Evolutionary conservation across 352 stramenopile species (phyloP), one percentile per base, ranked within the genome.

Genomic region (Phytophthora nicotianae): DNA sequence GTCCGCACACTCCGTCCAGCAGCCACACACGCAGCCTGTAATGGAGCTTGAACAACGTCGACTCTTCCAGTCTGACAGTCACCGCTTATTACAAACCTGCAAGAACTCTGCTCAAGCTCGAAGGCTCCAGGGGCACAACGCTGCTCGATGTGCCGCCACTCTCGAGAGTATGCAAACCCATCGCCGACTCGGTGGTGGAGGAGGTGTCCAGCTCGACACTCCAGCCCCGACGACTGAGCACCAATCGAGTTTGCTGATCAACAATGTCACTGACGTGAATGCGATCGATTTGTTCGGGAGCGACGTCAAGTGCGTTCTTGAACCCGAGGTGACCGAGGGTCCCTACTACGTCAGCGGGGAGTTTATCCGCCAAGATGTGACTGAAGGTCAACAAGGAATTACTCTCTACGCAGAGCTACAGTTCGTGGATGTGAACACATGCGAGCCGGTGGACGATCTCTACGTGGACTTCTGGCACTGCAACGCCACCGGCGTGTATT

Each of bases 381-480:
- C 35, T 3, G 57, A 71, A 24, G 26, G 14, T 23, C 63, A 71
- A 59, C 11, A 27, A 38, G 63, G 63, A 9, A 20, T 71, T 27
- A 60, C 14, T 7, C 58, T 71, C n/a, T 71, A 68, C 23, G 58
- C 58, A 40, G 63, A 66, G 16, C 29, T 71, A n/a, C 63, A 71
- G 17, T 55, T 71, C 32, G 50, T 71, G 23, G 63, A 68, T 16
- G 63, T 71, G 24, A 71, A 68, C 35, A 71, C 63, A 6, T 71
- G 63, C 32, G 50, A 67, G 29, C 63, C 63, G 4, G 63, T 71
- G 4, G 14, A 59, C 21, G 54, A 62, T 21, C 50, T 71, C 19
- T 67, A 50, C 35, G 56, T 71, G 29, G 63, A 71, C 37, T 71
- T 68, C 32, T 71, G 63, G 63, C 63, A 71, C 45, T 71, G 63